phyloP scores from a whole-genome alignment of 129 eudicot genomes.

The Centaurea solstitialis region DNA sequence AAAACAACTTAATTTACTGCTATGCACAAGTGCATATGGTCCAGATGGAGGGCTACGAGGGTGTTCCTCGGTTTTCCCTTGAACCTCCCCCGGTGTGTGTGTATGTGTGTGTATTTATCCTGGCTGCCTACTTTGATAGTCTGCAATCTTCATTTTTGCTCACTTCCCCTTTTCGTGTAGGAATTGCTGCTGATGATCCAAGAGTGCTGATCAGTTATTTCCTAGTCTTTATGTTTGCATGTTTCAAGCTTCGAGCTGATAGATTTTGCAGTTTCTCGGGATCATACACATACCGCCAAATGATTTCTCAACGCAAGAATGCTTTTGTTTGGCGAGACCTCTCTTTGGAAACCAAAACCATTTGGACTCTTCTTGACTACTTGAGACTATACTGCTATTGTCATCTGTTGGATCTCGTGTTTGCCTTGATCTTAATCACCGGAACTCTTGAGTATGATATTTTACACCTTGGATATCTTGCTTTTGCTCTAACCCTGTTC shows the following conservation, averaged over 20 bases:
- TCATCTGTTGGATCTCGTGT: conserved; percentile 93
- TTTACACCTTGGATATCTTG: conserved; percentile 97
- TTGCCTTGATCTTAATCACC: conserved; percentile 80
- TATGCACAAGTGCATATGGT: too few species aligned
- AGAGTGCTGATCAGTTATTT: conserved; percentile 86
- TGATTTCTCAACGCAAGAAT: conserved; percentile 86
- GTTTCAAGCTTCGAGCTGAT: conserved; percentile 96
- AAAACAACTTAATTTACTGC: too few species aligned
- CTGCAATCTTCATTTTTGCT: neutral
- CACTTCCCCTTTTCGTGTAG: conserved; percentile 41
- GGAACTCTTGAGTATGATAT: conserved; percentile 96
- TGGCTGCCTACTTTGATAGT: conserved; percentile 1
- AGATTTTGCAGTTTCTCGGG: conserved; percentile 68
- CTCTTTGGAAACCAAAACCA: conserved; percentile 94
- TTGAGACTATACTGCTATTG: conserved; percentile 96
- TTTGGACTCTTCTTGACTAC: conserved; percentile 96
- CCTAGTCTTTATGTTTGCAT: conserved; percentile 79
- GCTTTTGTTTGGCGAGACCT: conserved; percentile 97
- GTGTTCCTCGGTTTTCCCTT: too few species aligned
- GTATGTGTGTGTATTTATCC: neutral
- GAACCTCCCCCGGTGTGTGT: too few species aligned
- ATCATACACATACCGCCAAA: conserved; percentile 75
- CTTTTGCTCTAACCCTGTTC: conserved; percentile 84
- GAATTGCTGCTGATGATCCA: conserved; percentile 89
- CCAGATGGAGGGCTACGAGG: too few species aligned